Percentiles rank a stretch among this genome's conserved stretches.
These are phyloP conservation scores for Sclerotinia nivalis DNA, from an alignment of 2,329 filamentous ascomycete species.

Conservation along the genomic window DNA sequence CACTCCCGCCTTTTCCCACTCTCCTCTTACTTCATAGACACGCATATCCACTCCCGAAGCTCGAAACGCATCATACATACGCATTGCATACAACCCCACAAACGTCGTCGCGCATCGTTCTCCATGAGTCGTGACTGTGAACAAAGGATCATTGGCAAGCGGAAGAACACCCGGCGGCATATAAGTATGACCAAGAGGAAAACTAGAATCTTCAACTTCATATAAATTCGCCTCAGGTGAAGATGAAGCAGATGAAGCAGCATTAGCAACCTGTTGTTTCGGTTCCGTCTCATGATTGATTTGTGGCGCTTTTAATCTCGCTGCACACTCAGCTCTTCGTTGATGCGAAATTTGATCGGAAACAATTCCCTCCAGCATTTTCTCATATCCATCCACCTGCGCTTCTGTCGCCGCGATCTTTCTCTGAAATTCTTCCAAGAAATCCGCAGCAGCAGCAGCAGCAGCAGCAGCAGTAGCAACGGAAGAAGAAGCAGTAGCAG, in stretches of 20 bases:
- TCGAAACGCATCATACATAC: conserved; percentile 12
- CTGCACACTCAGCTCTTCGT: neutral
- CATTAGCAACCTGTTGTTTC: neutral
- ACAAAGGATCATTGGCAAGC: neutral
- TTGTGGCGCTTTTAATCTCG: neutral
- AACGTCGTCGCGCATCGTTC: conserved; percentile 5
- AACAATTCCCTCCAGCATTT: too few relatives aligned
- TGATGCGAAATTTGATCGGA: too few relatives aligned
- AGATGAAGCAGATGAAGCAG: neutral
- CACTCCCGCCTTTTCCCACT: conserved; percentile 6
- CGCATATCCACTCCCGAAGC: neutral
- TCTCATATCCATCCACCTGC: too few relatives aligned
- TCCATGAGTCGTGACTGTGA: conserved; percentile 2
- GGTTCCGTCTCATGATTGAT: neutral
- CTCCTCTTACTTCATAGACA: neutral
- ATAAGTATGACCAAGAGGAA: conserved; percentile 18
- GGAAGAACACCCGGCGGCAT: neutral
- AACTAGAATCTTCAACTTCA: neutral
- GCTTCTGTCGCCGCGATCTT: too few relatives aligned
- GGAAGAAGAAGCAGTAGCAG: neutral
- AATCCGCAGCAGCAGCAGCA: neutral
- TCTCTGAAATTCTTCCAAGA: too few relatives aligned
- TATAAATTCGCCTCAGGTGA: neutral
- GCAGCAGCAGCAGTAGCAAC: too few relatives aligned
- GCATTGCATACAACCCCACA: neutral